Evolutionary conservation across 768 basidiomycete species (phyloP).

Genomic region (Fomitopsis pulvina): DNA sequence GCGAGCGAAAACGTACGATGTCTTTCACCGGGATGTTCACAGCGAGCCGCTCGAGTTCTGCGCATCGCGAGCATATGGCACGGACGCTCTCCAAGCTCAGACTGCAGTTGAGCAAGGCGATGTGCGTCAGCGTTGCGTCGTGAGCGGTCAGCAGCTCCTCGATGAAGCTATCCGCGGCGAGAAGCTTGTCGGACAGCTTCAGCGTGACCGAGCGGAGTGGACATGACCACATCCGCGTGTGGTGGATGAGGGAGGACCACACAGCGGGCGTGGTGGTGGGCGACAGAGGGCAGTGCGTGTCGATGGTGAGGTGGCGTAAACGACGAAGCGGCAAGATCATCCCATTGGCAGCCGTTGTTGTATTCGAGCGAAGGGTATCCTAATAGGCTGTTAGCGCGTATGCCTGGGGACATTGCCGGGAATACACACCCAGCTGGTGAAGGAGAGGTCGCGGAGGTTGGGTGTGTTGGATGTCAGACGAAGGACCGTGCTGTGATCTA

Average conservation of each 20-base stretch:
- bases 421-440: slow-evolving; percentile 50
- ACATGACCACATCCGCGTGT: slow-evolving; percentile 27
- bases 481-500: slow-evolving; percentile 48
- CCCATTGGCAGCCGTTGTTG: slow-evolving; percentile 13
- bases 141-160: slow-evolving; percentile 36
- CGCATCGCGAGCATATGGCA: slow-evolving; percentile 36
- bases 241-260: slow-evolving; percentile 24
- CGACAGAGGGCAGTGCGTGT: slow-evolving; percentile 32
- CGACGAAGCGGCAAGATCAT: slow-evolving; percentile 28
- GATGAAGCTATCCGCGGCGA: slow-evolving; percentile 34
- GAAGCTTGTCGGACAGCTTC: slow-evolving; percentile 38
- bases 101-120: slow-evolving; percentile 43
- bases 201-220: slow-evolving; percentile 31
- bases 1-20: slow-evolving; percentile 5
- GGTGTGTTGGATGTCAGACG: slow-evolving; percentile 41
- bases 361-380: slow-evolving; percentile 34
- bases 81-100: slow-evolving; percentile 33
- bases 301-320: slow-evolving; percentile 48
- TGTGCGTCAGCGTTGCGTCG: slow-evolving; percentile 32
- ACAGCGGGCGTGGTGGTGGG: slow-evolving; percentile 19
- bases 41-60: slow-evolving; percentile 41
- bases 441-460: slow-evolving; percentile 50
- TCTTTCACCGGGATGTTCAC: slow-evolving; percentile 47
- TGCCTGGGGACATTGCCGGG: background rate
- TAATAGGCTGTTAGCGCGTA: slow-evolving; percentile 11